A percentile compares a stretch with the other conserved stretches of the same genome.
phyloP scores from a whole-genome alignment of 768 basidiomycete genomes.

The Xerocomus potaroensis region DNA sequence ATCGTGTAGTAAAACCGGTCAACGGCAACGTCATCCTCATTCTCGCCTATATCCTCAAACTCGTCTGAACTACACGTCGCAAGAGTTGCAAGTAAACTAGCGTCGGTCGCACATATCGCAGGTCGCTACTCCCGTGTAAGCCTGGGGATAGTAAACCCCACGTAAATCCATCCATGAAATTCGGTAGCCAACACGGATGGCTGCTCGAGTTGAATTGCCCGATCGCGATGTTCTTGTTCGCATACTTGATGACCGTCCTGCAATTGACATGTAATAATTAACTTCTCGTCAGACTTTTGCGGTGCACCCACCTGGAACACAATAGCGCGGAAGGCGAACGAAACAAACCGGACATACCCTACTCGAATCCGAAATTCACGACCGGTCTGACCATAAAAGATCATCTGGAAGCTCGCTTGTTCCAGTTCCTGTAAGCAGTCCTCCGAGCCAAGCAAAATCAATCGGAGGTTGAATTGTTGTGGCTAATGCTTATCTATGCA shows the following conservation, averaged over 20 bases:
- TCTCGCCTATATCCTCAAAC: slow-evolving; percentile 63
- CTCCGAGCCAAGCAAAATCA: slow-evolving; percentile 51
- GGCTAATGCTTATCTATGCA: no score
- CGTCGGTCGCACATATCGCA: not conserved
- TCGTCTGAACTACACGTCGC: slow-evolving; percentile 94
- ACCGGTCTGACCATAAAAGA: slow-evolving; percentile 93
- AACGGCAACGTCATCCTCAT: slow-evolving; percentile 29
- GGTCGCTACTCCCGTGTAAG: not conserved
- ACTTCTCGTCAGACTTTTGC: slow-evolving; percentile 90
- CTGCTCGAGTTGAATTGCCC: slow-evolving; percentile 77
- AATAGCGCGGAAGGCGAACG: not conserved
- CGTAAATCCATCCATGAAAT: slow-evolving; percentile 98
- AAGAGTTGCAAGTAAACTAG: slow-evolving; percentile 90
- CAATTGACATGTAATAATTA: slow-evolving; percentile 99
- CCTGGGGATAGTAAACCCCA: slow-evolving; percentile 97
- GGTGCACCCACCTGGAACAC: slow-evolving; percentile 76
- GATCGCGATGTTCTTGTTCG: slow-evolving; percentile 95
- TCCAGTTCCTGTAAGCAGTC: slow-evolving; percentile 94
- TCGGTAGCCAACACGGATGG: slow-evolving; percentile 95
- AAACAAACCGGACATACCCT: slow-evolving; percentile 30
- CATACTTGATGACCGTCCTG: slow-evolving; percentile 95
- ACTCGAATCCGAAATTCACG: slow-evolving; percentile 81
- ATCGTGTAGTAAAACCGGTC: slow-evolving; percentile 8
- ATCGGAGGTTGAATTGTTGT: slow-evolving; percentile 1
- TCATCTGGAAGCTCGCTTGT: slow-evolving; percentile 91